These are phyloP conservation scores for Fusarium keratoplasticum DNA, from an alignment of 2,329 filamentous ascomycete genomes.

Conservation along the genomic window DNA sequence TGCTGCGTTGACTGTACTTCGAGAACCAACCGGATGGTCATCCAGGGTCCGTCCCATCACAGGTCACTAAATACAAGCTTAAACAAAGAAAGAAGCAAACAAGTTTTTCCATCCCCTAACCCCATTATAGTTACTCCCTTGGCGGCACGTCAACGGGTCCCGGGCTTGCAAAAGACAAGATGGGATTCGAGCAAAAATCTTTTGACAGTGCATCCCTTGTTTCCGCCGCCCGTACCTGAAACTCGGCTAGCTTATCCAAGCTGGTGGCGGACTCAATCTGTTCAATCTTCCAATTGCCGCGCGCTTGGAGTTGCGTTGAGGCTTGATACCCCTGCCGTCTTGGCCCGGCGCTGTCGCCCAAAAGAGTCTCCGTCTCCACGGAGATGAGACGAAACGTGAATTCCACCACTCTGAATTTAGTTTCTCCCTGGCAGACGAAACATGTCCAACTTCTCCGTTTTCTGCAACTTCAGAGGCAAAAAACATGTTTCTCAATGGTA, in stretches of 20 bases:
- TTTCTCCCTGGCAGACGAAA: slow-evolving; percentile 11
- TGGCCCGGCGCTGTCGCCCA: slow-evolving; percentile 25
- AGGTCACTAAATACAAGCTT: not conserved
- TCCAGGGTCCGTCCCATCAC: not conserved
- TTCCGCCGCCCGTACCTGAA: slow-evolving; percentile 5
- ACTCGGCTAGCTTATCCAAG: not conserved
- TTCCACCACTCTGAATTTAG: slow-evolving; percentile 41
- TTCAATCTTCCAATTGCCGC: slow-evolving; percentile 16
- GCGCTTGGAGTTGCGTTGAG: slow-evolving; percentile 20
- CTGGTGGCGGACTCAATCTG: not conserved
- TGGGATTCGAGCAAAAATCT: not conserved
- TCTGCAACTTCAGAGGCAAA: not conserved
- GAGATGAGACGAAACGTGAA: slow-evolving; percentile 31
- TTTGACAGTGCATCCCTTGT: not conserved
- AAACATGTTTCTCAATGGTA: not conserved
- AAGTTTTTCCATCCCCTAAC: not conserved
- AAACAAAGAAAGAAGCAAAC: not conserved
- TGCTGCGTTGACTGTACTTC: not conserved
- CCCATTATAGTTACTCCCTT: not conserved
- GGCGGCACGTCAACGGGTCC: not conserved
- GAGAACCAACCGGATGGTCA: not conserved
- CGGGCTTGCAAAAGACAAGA: not conserved
- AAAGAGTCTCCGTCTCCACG: slow-evolving; percentile 30
- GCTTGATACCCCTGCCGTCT: slow-evolving; percentile 13
- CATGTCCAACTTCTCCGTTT: not conserved